These are phyloP conservation scores for Lactifluus volemus DNA, from an alignment of 768 basidiomycete genomes.

Conservation along the genomic window DNA sequence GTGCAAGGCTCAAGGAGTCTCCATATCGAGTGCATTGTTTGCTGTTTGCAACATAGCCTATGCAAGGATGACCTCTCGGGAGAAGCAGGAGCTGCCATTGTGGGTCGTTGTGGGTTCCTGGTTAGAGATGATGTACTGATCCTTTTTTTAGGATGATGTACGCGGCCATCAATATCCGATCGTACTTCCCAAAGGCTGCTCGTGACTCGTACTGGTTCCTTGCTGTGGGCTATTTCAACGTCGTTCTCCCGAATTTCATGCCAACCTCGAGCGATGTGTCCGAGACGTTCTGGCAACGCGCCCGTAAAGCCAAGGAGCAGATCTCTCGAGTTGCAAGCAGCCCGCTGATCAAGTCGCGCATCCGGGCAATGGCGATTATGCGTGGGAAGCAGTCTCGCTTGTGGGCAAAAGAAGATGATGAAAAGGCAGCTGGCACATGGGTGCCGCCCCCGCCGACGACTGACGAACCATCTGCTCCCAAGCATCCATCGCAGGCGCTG, in stretches of 20 bases:
- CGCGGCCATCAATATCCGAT: constrained; percentile 73
- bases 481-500: constrained; percentile 48
- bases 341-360: constrained; percentile 51
- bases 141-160: constrained; percentile 59
- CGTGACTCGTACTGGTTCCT: constrained; percentile 73
- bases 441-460: constrained; percentile 25
- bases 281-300: constrained; percentile 65
- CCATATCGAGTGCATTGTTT: constrained; percentile 68
- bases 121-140: neutral
- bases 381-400: constrained; percentile 49
- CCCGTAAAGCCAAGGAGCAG: constrained; percentile 58
- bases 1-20: constrained; percentile 65
- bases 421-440: constrained; percentile 39
- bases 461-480: constrained; percentile 11
- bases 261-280: constrained; percentile 32
- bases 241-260: constrained; percentile 67
- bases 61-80: constrained; percentile 39
- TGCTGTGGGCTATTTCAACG: constrained; percentile 75
- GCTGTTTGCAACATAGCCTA: constrained; percentile 70
- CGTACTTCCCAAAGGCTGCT: constrained; percentile 35
- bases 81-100: constrained; percentile 46
- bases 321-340: constrained; percentile 56
- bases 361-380: constrained; percentile 55
- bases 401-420: constrained; percentile 75
- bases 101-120: constrained; percentile 25